Evolutionary conservation across 2,329 filamentous ascomycete genomes (phyloP).

Genomic region (Monilinia aucupariae): DNA sequence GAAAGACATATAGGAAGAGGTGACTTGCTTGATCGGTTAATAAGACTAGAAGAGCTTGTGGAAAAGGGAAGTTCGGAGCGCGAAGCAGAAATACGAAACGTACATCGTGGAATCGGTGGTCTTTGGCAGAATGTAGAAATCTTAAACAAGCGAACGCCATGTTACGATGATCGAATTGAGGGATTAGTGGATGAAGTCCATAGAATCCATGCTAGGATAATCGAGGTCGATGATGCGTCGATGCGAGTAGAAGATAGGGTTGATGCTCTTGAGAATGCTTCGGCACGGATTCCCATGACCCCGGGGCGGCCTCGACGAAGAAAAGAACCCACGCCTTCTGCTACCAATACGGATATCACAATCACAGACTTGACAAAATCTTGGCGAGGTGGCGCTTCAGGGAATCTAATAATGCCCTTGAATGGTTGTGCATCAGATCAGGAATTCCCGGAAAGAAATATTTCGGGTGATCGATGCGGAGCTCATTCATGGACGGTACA

Average conservation of each 20-base stretch:
- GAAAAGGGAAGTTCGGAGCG: constrained; percentile 49
- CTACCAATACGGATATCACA: constrained; percentile 16
- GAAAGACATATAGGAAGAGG: constrained; percentile 32
- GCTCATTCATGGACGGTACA: constrained; percentile 52
- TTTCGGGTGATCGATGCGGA: constrained; percentile 26
- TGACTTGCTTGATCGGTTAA: constrained; percentile 28
- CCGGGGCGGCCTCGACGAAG: constrained; percentile 25
- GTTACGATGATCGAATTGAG: constrained; percentile 51
- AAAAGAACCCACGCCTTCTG: constrained; percentile 32
- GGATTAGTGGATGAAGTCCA: constrained; percentile 41
- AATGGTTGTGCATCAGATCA: constrained; percentile 18
- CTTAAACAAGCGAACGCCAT: constrained; percentile 46
- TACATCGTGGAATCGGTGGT: constrained; percentile 50
- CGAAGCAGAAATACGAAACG: constrained; percentile 48
- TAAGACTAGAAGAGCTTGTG: constrained; percentile 48
- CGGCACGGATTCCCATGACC: background rate
- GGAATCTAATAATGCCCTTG: background rate
- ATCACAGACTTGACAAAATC: constrained; percentile 15
- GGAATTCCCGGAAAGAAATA: constrained; percentile 24
- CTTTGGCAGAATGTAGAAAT: constrained; percentile 47
- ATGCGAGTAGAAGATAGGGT: constrained; percentile 35
- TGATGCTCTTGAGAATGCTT: constrained; percentile 27
- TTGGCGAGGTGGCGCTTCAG: constrained; percentile 10
- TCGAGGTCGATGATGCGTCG: constrained; percentile 35
- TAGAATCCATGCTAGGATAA: constrained; percentile 31